Percentiles rank a stretch among this genome's conserved stretches.
These are phyloP conservation scores for Sabuloglossum arenarium DNA, from an alignment of 495 filamentous ascomycete genomes.

Conservation along the genomic window DNA sequence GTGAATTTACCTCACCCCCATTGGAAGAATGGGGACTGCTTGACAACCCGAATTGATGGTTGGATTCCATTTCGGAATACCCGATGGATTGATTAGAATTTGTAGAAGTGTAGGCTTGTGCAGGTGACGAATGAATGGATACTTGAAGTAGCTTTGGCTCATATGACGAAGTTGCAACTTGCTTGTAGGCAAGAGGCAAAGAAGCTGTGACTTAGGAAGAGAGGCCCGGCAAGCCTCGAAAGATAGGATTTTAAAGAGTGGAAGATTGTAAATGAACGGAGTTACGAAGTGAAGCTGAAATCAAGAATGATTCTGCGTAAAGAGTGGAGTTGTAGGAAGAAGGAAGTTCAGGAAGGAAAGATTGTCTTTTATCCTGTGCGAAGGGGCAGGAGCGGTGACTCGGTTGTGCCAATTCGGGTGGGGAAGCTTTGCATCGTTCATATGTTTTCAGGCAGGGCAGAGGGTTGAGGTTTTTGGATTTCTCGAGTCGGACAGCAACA, in stretches of 20 bases:
- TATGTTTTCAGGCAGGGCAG: neutral
- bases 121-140: neutral
- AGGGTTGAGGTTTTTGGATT: neutral
- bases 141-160: neutral
- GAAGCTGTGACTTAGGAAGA: neutral
- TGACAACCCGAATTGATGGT: neutral
- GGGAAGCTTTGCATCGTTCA: neutral
- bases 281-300: neutral
- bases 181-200: neutral
- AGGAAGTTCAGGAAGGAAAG: neutral
- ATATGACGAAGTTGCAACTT: neutral
- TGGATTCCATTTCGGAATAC: neutral
- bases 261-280: neutral
- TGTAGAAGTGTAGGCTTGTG: neutral
- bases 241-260: neutral
- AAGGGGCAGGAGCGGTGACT: conserved; percentile 1
- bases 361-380: neutral
- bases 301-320: neutral
- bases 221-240: neutral
- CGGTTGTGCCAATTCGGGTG: neutral
- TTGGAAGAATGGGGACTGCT: conserved; percentile 37
- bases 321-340: neutral
- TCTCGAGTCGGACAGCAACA: too few species aligned
- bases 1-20: conserved; percentile 24
- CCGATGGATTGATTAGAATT: neutral